Base-by-base conservation (phyloP, 805 yeast genomes). In the Myxozyma udenii region DNA sequence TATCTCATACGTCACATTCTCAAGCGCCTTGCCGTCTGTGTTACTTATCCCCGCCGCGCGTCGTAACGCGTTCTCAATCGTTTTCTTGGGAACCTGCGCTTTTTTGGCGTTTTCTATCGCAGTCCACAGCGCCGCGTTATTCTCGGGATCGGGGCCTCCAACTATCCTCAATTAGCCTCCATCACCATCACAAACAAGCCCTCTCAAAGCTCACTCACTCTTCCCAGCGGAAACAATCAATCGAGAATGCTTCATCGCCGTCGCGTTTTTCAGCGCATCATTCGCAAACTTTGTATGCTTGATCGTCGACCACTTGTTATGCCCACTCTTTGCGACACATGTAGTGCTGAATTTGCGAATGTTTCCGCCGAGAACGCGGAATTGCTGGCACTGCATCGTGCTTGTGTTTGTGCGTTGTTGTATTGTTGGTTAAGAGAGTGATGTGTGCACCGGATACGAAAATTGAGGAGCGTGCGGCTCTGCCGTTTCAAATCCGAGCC, bases 281-380 rank as follows among this genome's bases (percentile, higher is more conserved):
- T 89, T 88, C 57, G 87, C 87, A 49, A 95, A 95, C 70, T 91
- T 91, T 66, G 86, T 93, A 66, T 89, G 97, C 65, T 89, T 85
- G 61, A 93, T 91, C 43, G 86, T 87, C 39, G 95, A 87, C 98
- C 98, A 91, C 69, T 90, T 91, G 33, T 87, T 84, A 68, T 91
- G 98, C 1, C 98, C 98, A 0, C 88, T 81, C 19, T 21, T 9
- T 14, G 26, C 14, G n/a, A 21, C n/a, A 12, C 14, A 9, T 14
- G 26, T 39, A 14, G 14, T 28, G 33, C 14, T 28, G n/a, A n/a
- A n/a, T n/a, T n/a, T n/a, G n/a, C n/a, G n/a, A n/a, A n/a, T n/a
- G n/a, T n/a, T n/a, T n/a, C n/a, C n/a, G n/a, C n/a, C n/a, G n/a
- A n/a, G n/a, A n/a, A n/a, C n/a, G n/a, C n/a, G n/a, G n/a, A n/a